Evolutionary conservation across 2,329 filamentous ascomycete species (phyloP), one percentile per base, ranked within the genome.

Genomic region (Alternaria ethzedia): DNA sequence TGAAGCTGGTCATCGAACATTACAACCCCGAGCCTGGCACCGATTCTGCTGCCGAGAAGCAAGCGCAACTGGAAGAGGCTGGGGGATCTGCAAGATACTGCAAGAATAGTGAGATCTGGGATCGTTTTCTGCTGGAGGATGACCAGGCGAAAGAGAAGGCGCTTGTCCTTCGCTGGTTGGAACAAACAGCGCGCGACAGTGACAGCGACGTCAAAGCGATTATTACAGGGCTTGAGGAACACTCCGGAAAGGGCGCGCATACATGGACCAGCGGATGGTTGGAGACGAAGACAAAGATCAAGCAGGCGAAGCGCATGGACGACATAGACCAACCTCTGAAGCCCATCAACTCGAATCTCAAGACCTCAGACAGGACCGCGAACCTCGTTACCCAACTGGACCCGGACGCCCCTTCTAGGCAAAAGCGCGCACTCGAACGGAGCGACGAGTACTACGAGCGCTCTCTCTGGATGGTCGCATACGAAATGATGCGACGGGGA

Each of bases 401-500:
- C 73, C 96, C 96, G 0, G 96, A 99, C 82, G 93, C 94, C 6
- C 85, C 89, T n/a, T 90, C 89, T 41, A 88, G 96, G 64, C 94
- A 98, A 79, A 86, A 86, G 52, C 88, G 92, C 57, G 88, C 86
- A 54, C 83, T 98, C 44, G 91, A 97, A 75, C 87, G 89, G 23
- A 89, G 94, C 72, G 96, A 99, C 75, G 89, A 93, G 68, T 94
- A 90, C 73, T 96, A 95, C 66, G 96, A 99, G 82, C 88, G 91
- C 57, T 91, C 94, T 3, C 92, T 97, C 50, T 98, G 96, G 94
- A 86, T 94, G 64, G 91, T 92, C n/a, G 96, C 93, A 80, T 98
- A 94, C 83, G 93, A 97, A 78, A 92, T 97, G 84, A 84, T 99
- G 56, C 89, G 95, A 52, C 89, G 94, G 49, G 96, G 96, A n/a